phyloP scores from a whole-genome alignment of 208 protist species.

The Acanthamoeba lenticulata region DNA sequence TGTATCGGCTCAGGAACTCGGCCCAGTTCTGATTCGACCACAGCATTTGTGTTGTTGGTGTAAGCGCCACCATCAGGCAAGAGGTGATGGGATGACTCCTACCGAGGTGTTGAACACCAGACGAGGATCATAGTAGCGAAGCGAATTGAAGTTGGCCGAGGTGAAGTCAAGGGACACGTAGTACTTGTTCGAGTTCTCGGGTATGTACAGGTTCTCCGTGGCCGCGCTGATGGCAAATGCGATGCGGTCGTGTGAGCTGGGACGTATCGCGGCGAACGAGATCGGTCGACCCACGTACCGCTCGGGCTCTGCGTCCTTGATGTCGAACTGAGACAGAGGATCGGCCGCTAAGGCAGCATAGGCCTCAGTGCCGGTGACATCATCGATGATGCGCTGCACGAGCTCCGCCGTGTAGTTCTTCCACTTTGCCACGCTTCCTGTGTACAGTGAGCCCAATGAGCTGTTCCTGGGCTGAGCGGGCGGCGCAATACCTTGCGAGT shows the following conservation, averaged over 20 bases:
- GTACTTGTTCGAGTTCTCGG: constrained; percentile 13
- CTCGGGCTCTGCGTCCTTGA: not conserved
- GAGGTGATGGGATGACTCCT: not conserved
- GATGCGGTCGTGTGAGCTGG: not conserved
- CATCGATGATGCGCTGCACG: constrained; percentile 4
- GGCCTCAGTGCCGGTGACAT: not conserved
- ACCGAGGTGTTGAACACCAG: not conserved
- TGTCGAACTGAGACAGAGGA: not conserved
- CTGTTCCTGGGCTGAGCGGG: not conserved
- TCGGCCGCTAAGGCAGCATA: not conserved
- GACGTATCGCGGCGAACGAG: not conserved
- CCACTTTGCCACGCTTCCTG: not conserved
- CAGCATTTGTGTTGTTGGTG: no score
- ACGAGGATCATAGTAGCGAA: not conserved
- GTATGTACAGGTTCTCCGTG: not conserved
- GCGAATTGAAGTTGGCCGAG: not conserved
- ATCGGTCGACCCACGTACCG: no score
- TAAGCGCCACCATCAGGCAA: no score
- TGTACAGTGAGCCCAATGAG: not conserved
- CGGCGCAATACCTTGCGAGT: not conserved
- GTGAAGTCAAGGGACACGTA: not conserved
- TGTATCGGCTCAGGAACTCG: not conserved
- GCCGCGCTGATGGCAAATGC: not conserved
- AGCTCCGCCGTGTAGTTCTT: constrained; percentile 10
- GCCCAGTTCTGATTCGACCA: not conserved